A percentile compares a stretch with the other conserved stretches of the same genome.
Evolutionary conservation across 805 yeast species (phyloP).

Genomic region (Starmerella ratchasimensis): DNA sequence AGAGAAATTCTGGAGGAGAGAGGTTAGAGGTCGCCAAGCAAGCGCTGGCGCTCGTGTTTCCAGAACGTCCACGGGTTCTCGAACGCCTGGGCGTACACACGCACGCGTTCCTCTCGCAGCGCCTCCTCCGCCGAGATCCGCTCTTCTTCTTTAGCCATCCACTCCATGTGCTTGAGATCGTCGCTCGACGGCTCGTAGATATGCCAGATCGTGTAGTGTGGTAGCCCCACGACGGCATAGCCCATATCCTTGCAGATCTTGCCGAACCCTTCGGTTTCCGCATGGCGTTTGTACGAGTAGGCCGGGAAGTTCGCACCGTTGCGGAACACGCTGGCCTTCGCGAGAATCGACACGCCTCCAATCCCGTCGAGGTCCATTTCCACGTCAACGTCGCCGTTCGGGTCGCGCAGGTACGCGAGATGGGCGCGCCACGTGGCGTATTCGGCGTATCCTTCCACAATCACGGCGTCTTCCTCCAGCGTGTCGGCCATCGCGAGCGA

Average conservation of each 20-base stretch:
- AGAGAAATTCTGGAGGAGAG: too few species aligned
- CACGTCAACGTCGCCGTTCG: slow-evolving; percentile 85
- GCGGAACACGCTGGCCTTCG: slow-evolving; percentile 76
- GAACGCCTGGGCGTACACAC: slow-evolving; percentile 60
- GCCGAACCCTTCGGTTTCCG: slow-evolving; percentile 96
- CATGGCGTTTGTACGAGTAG: slow-evolving; percentile 87
- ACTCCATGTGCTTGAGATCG: slow-evolving; percentile 59
- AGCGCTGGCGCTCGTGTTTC: slow-evolving; percentile 54
- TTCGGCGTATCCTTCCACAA: slow-evolving; percentile 94
- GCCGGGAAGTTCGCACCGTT: slow-evolving; percentile 93
- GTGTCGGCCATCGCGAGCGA: slow-evolving; percentile 37
- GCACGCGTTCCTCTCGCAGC: slow-evolving; percentile 26
- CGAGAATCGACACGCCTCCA: slow-evolving; percentile 89
- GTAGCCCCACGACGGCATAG: slow-evolving; percentile 74
- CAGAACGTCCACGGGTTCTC: slow-evolving; percentile 62
- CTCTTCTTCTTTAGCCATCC: slow-evolving; percentile 33
- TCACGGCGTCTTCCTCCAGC: slow-evolving; percentile 85
- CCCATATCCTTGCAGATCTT: slow-evolving; percentile 82
- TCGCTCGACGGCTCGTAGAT: slow-evolving; percentile 91
- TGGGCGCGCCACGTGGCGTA: slow-evolving; percentile 98
- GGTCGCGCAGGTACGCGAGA: slow-evolving; percentile 85
- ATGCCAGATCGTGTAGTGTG: slow-evolving; percentile 96
- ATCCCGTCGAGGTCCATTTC: slow-evolving; percentile 92
- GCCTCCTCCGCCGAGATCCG: slow-evolving; percentile 27
- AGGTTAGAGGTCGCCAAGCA: slow-evolving; percentile 36